Conservation (phyloP, 2,329 filamentous ascomycete genomes). For the Aspergillus sp. region DNA sequence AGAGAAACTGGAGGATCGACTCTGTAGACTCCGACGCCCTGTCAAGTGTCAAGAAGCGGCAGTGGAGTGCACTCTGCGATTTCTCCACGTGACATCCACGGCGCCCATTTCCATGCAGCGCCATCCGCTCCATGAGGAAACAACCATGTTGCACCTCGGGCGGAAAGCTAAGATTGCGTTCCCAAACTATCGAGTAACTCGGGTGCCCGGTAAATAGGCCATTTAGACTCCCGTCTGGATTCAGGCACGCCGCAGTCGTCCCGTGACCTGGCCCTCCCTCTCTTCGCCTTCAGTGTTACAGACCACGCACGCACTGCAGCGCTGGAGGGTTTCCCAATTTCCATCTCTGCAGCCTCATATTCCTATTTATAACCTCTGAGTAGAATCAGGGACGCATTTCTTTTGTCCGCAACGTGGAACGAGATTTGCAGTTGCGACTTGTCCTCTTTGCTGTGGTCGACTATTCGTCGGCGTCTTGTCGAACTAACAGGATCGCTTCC, state of each 20-base stretch:
- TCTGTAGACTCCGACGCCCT: not conserved
- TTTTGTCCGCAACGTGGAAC: constrained; percentile 21
- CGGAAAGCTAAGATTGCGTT: not conserved
- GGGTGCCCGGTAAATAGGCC: too few relatives aligned
- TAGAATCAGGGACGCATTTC: not conserved
- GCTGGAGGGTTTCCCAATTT: not conserved
- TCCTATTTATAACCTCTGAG: constrained; percentile 4
- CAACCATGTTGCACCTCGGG: not conserved
- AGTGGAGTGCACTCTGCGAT: not conserved
- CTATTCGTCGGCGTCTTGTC: not conserved
- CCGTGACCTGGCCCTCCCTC: not conserved
- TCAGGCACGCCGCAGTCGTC: not conserved
- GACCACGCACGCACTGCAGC: not conserved
- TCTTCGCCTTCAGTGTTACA: not conserved
- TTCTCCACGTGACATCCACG: not conserved
- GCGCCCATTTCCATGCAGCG: not conserved
- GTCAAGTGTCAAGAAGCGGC: not conserved
- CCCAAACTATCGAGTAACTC: not conserved
- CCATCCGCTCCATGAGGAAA: not conserved
- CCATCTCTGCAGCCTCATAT: constrained; percentile 2
- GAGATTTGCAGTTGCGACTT: not conserved
- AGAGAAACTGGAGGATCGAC: not conserved
- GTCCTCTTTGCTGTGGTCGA: constrained; percentile 8
- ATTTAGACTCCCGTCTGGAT: not conserved
- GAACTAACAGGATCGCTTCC: constrained; percentile 6